Conservation (phyloP, 305 asterid genomes). For the Salvia sclarea region DNA sequence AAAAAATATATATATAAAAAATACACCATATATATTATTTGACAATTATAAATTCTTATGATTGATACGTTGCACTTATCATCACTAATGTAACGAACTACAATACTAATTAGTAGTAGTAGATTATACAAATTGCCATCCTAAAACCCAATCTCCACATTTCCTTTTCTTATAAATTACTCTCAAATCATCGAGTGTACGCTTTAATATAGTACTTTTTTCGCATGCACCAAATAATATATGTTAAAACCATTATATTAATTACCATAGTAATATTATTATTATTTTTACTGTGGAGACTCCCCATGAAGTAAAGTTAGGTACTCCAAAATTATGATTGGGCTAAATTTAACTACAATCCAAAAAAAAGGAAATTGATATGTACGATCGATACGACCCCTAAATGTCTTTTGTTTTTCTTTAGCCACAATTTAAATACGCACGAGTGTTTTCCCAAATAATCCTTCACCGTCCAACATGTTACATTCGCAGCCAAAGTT, state of each 20-base stretch:
- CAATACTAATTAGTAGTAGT: too few species aligned
- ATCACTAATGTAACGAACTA: too few species aligned
- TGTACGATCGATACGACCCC: neutral
- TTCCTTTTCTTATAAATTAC: too few species aligned
- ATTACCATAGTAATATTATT: neutral
- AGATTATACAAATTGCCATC: too few species aligned
- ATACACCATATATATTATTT: too few species aligned
- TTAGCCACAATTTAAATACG: neutral
- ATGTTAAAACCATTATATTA: neutral
- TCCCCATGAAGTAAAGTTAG: neutral
- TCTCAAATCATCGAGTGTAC: too few species aligned
- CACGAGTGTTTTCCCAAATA: neutral
- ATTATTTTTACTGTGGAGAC: neutral
- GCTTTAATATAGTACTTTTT: too few species aligned
- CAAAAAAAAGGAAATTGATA: neutral
- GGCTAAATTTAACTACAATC: neutral
- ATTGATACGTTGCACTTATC: too few species aligned
- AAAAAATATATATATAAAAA: too few species aligned
- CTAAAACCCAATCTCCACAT: neutral
- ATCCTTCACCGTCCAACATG: constrained; percentile 23
- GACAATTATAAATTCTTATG: too few species aligned
- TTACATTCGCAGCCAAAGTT: neutral
- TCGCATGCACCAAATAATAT: neutral
- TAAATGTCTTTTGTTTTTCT: neutral
- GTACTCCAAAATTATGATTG: neutral